Conservation (phyloP, 352 stramenopile genomes). For the Globisporangium takayamanum region DNA sequence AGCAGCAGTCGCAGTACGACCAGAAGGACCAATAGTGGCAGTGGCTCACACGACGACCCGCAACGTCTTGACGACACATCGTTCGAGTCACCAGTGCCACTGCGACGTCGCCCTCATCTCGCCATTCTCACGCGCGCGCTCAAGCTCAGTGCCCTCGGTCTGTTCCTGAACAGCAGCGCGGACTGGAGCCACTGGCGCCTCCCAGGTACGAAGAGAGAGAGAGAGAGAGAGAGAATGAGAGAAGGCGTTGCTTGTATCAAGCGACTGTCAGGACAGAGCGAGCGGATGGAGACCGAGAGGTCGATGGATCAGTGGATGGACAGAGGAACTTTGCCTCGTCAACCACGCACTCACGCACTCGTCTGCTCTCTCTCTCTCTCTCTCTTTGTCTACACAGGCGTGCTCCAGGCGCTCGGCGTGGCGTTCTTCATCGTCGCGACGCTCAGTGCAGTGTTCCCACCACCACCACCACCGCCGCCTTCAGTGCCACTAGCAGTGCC, state of each 20-base stretch:
- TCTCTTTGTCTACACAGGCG: constrained; percentile 21
- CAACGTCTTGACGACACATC: no score
- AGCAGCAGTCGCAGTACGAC: constrained; percentile 1
- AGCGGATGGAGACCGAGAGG: no score
- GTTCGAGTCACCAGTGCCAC: no score
- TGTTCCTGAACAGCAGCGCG: constrained; percentile 66
- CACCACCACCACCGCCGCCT: neutral
- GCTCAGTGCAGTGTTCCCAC: constrained; percentile 9
- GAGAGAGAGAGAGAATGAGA: neutral
- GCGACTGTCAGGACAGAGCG: no score
- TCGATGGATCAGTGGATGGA: no score
- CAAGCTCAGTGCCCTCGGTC: constrained; percentile 55
- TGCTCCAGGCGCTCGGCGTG: constrained; percentile 60
- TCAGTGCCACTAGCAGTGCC: no score
- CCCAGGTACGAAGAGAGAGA: constrained; percentile 24
- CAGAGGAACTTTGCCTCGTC: neutral
- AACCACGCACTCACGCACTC: neutral
- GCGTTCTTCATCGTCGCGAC: constrained; percentile 35
- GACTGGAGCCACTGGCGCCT: constrained; percentile 58
- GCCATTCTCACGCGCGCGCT: constrained; percentile 16
- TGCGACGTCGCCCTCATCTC: neutral
- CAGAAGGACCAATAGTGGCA: no score
- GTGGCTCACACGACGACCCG: no score
- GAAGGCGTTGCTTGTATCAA: neutral
- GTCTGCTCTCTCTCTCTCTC: neutral